Evolutionary conservation across 2,329 filamentous ascomycete genomes (phyloP).

Genomic region (Monilinia fructicola): DNA sequence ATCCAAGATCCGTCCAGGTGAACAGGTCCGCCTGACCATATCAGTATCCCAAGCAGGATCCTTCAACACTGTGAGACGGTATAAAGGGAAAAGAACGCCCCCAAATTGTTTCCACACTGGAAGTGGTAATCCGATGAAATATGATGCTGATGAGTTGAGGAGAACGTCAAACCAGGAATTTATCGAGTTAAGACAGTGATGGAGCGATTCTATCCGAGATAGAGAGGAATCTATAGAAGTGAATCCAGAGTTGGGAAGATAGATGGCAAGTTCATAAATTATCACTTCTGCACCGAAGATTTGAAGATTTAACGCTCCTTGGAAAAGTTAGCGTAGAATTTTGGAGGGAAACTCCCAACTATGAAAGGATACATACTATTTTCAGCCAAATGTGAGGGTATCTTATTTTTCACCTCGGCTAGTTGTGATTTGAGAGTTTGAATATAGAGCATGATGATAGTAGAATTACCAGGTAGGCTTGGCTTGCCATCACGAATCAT

Average conservation of each 20-base stretch:
- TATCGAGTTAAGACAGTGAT: conserved; percentile 10
- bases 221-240: background rate
- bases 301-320: conserved; percentile 13
- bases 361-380: background rate
- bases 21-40: conserved; percentile 6
- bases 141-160: conserved; percentile 2
- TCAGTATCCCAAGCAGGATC: conserved; percentile 14
- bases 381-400: background rate
- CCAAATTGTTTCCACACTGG: conserved; percentile 16
- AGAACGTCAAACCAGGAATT: conserved; percentile 10
- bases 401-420: background rate
- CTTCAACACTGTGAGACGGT: conserved; percentile 7
- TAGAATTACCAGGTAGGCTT: background rate
- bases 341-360: background rate
- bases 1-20: conserved; percentile 10
- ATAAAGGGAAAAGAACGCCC: conserved; percentile 4
- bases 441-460: conserved; percentile 5
- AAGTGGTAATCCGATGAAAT: conserved; percentile 11
- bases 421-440: conserved; percentile 18
- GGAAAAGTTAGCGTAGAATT: background rate
- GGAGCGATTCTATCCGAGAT: conserved; percentile 5
- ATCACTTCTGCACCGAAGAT: conserved; percentile 8
- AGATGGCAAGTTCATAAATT: conserved; percentile 11
- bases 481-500: conserved; percentile 14
- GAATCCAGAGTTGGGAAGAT: conserved; percentile 10